Base-by-base conservation (phyloP, 1,284 basidiomycete genomes). In the Entoloma clypeatum region DNA sequence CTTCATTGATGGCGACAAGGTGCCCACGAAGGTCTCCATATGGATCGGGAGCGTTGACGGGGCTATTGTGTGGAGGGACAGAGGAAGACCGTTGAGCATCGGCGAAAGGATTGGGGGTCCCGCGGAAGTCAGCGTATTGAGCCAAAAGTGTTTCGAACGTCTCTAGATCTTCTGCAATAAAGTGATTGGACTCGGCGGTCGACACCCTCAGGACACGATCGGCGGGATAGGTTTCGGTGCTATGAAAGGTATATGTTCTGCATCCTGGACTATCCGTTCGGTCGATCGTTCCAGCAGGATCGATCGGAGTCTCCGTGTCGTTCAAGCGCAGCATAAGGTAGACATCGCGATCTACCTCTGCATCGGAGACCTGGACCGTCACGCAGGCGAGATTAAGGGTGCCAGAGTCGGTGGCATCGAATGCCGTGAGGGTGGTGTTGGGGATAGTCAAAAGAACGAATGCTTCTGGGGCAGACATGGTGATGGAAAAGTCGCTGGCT, bases 1-100 rank as follows among this genome's bases (percentile, higher is more conserved):
- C 71, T 57, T 90, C 77, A 58, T 92, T 80, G 48, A 90, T 72
- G 41, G 89, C 73, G 7, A 91, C 76, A 23, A 91, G 71, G 36
- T 74, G 75, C 4, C 86, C 85, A 27, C 79, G 71, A 17, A 84
- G 63, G 50, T 83, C 79, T 22, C 68, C 64, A 19, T 65, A 56
- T 19, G 47, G 44, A 1, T 39, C 33, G 5, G 27, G 31, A 7
- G 35, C 44, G 5, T 47, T 29, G 8, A 30, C 38, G 28, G 37
- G 29, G 25, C 14, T 31, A 11, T 45, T 34, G 5, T 38, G n/a
- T n/a, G n/a, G n/a, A n/a, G n/a, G n/a, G n/a, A n/a, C n/a, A n/a
- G n/a, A n/a, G n/a, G n/a, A n/a, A n/a, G n/a, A n/a, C n/a, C n/a
- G n/a, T n/a, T n/a, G n/a, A n/a, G n/a, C n/a, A n/a, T n/a, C 45